Evolutionary conservation across 1,284 basidiomycete genomes (phyloP), one percentile per base, ranked within the genome.

Genomic region (Melampsora larici-populina): DNA sequence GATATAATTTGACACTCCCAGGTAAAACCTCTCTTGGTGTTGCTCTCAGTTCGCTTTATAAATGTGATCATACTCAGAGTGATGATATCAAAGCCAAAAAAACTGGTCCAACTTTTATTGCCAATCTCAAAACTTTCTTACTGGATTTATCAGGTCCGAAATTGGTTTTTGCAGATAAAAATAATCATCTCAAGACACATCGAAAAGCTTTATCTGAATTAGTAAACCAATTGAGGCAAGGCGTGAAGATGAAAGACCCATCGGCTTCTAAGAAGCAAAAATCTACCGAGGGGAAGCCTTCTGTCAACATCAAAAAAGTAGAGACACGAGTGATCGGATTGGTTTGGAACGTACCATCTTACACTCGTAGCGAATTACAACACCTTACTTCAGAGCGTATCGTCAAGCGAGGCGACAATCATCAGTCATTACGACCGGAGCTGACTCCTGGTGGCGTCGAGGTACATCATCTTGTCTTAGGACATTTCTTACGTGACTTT

Each of bases 81-180:
- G 97, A 99, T 84, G 92, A 98, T 81, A 88, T 97, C 5, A 86
- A 87, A 60, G 87, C 85, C 15, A 98, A 95, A 85, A 94, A 91
- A 82, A 80, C 92, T 0, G 93, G 88, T 0, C 88, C 90, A 0
- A 83, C 86, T 0, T 99, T 99, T 84, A 84, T 95, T 74, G 89
- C 87, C 80, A 93, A 92, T 79, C 90, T 97, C 49, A 84, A 86
- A 11, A 83, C 86, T 0, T 85, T 92, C 0, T 86, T 96, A 29
- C n/a, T 55, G 3, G 60, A 58, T 3, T 24, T 40, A 29, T 15
- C 17, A 9, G 75, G 60, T 21, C 21, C 68, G 9, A 64, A 31
- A 17, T 15, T 72, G 5, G 55, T 70, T 21, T 65, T 72, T 63
- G 75, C 70, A 26, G 68, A 72, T 40, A 78, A 72, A 43, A 70